Conservation (phyloP, 2,329 filamentous ascomycete genomes). For the Neofusicoccum kwambonambiense region DNA sequence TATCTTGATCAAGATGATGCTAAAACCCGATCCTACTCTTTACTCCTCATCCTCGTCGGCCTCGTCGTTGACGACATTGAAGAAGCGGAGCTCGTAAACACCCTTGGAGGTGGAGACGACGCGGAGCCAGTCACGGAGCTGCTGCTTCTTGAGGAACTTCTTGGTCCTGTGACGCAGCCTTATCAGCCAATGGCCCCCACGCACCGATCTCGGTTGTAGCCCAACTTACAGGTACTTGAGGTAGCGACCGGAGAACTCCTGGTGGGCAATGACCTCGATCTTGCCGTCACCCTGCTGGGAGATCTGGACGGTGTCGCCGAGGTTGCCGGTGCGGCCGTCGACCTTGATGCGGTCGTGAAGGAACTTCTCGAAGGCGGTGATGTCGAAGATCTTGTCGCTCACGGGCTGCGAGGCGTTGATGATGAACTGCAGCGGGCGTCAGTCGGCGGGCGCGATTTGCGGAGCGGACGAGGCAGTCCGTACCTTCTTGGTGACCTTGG, state of each 20-base stretch:
- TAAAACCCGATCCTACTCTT: slow-evolving; percentile 35
- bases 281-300: slow-evolving; percentile 91
- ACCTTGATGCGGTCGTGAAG: slow-evolving; percentile 99
- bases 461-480: slow-evolving; percentile 23
- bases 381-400: slow-evolving; percentile 99
- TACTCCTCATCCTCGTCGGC: slow-evolving; percentile 99
- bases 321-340: slow-evolving; percentile 95
- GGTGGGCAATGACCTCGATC: slow-evolving; percentile 96
- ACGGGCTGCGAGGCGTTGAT: slow-evolving; percentile 99
- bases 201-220: not conserved
- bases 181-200: slow-evolving; percentile 19
- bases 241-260: slow-evolving; percentile 97
- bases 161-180: slow-evolving; percentile 69
- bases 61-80: slow-evolving; percentile 99
- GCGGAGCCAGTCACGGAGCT: slow-evolving; percentile 99
- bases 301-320: slow-evolving; percentile 90
- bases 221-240: slow-evolving; percentile 94
- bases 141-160: slow-evolving; percentile 99
- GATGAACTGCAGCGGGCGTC: slow-evolving; percentile 67
- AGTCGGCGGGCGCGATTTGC: not conserved
- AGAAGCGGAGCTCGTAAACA: slow-evolving; percentile 99
- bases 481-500: slow-evolving; percentile 87
- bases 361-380: slow-evolving; percentile 99
- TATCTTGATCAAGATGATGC: not conserved
- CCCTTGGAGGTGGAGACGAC: slow-evolving; percentile 97